These are phyloP conservation scores for Fusarium pseudonygamai DNA, from an alignment of 2,329 filamentous ascomycete species.

Conservation along the genomic window DNA sequence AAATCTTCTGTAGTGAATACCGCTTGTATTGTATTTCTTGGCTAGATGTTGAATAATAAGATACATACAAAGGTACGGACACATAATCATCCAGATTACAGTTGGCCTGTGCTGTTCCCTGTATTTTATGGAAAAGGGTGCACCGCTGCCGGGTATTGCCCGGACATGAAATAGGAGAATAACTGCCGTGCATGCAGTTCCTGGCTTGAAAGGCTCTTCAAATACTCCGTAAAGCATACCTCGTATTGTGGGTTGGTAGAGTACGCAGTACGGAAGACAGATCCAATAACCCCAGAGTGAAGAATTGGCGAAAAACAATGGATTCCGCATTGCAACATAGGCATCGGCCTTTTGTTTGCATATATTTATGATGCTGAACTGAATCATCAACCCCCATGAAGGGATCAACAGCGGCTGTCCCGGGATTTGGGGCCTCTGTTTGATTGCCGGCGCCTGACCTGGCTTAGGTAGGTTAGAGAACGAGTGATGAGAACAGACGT, in stretches of 20 bases:
- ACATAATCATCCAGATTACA: not conserved
- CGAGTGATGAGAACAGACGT: conserved; percentile 15
- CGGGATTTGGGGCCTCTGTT: conserved; percentile 15
- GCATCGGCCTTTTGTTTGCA: not conserved
- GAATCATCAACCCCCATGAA: conserved; percentile 5
- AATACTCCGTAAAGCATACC: not conserved
- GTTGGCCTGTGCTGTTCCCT: conserved; percentile 7
- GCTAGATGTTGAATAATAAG: conserved; percentile 4
- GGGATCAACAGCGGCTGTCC: conserved; percentile 15
- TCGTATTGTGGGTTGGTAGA: not conserved
- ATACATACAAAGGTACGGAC: not conserved
- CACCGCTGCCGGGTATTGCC: conserved; percentile 28
- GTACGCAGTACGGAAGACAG: not conserved
- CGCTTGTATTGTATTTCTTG: not conserved
- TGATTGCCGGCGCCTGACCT: conserved; percentile 18
- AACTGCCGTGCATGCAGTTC: conserved; percentile 13
- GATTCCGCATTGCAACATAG: not conserved
- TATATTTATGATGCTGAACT: not conserved
- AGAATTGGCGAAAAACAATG: too few relatives aligned
- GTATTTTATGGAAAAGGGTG: not conserved
- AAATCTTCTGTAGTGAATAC: not conserved
- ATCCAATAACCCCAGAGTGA: not conserved
- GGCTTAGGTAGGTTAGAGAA: conserved; percentile 8
- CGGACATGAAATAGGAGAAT: conserved; percentile 17
- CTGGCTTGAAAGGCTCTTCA: not conserved